A percentile compares a stretch with the other conserved stretches of the same genome.
Conservation (phyloP, 352 stramenopile species). For the Globisporangium spiculum region DNA sequence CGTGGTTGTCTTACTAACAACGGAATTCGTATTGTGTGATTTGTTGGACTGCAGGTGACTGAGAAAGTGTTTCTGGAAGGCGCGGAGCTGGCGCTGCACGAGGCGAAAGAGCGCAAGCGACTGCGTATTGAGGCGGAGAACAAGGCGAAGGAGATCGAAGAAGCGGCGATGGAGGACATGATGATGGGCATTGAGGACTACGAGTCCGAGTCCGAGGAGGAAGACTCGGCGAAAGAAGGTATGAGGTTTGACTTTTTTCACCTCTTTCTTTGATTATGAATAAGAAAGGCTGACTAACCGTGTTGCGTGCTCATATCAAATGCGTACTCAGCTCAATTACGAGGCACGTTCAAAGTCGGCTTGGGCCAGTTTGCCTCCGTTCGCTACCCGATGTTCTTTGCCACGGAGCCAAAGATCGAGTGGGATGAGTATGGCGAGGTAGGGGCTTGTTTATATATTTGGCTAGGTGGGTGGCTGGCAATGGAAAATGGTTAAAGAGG, state of each 20-base stretch:
- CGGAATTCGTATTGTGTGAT: not conserved
- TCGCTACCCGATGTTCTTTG: slow-evolving; percentile 88
- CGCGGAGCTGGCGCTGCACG: slow-evolving; percentile 78
- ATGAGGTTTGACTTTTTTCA: not conserved
- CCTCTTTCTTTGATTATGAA: not conserved
- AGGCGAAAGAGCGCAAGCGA: slow-evolving; percentile 84
- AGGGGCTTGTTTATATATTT: not conserved
- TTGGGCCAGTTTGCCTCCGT: slow-evolving; percentile 82
- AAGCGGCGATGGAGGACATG: slow-evolving; percentile 90
- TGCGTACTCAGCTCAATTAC: slow-evolving; percentile 56
- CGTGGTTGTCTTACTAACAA: not conserved
- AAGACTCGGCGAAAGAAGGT: slow-evolving; percentile 66
- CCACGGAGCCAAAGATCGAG: slow-evolving; percentile 81
- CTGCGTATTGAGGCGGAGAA: slow-evolving; percentile 82
- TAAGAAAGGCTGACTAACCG: not conserved
- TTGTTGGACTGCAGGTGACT: slow-evolving; percentile 29
- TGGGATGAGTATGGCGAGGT: slow-evolving; percentile 90
- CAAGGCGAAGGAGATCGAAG: slow-evolving; percentile 87
- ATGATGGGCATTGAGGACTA: slow-evolving; percentile 91
- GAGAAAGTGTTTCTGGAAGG: slow-evolving; percentile 78
- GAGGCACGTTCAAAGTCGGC: slow-evolving; percentile 84
- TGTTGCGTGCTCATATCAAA: not conserved
- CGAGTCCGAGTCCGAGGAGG: slow-evolving; percentile 81
- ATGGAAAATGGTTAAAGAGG: not conserved
- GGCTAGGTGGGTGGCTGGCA: not conserved